Evolutionary conservation across 2,329 filamentous ascomycete genomes (phyloP), one percentile per base, ranked within the genome.

Genomic region (Chaetomium strumarium): DNA sequence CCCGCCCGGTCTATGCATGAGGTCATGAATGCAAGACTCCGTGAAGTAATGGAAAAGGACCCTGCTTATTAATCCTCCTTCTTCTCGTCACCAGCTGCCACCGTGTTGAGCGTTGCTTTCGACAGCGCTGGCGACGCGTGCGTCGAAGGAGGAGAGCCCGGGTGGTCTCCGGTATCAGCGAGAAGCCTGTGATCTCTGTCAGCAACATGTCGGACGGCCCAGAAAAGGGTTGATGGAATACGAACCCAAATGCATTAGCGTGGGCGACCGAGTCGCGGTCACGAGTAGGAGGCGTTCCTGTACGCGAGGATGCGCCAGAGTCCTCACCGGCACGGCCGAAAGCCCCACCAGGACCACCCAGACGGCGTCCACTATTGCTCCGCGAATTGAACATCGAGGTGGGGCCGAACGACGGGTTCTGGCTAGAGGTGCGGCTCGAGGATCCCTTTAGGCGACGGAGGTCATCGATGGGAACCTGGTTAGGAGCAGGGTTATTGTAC

Each of bases 241-340:
- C 86, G 78, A 83, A 96, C 91, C 90, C 92, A 76, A 96, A 99
- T 62, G 91, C 86, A 76, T 99, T 99, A 62, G 85, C 83, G 66
- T 87, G 87, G 55, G 82, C 85, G 49, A 80, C 79, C 63, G 66
- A 63, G 45, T 67, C 64, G 14, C 63, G 56, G 29, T 76, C 72
- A 50, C 74, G 70, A 17, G 79, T 80, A 42, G 90, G 88, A 51
- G 91, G 91, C 45, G 92, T 97, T 63, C 88, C 89, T 51, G 90
- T 95, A 62, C 93, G 85, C 55, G 91, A 96, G 51, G 90, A 95
- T 61, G 85, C 82, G 63, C 83, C 88, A 56, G 91, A 96, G 63
- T 95, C 90, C 64, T 95, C 90, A 55, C 84, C 84, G 56, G 84
- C 80, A 63, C 88, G 83, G 61, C 81, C 81, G 59, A 91, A 75